These are phyloP conservation scores for Mycena kentingensis DNA, from an alignment of 768 basidiomycete genomes.

Conservation along the genomic window DNA sequence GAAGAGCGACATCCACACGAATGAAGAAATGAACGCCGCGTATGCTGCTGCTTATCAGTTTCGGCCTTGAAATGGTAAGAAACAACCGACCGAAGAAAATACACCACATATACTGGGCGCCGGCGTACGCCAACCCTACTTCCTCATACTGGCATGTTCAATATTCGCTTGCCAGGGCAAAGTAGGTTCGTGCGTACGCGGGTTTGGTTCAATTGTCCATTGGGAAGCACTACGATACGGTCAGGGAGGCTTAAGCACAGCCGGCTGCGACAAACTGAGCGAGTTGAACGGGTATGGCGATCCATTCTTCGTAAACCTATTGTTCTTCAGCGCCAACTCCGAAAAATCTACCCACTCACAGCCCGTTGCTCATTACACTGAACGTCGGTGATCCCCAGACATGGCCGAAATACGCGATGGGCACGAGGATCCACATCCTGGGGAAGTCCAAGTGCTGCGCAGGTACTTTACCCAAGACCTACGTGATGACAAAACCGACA, in stretches of 20 bases:
- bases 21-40: not conserved
- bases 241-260: not conserved
- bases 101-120: constrained; percentile 4
- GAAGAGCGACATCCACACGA: constrained; percentile 3
- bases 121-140: constrained; percentile 7
- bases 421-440: constrained; percentile 8
- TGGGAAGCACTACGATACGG: not conserved
- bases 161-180: not conserved
- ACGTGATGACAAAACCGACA: constrained; percentile 4
- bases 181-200: not conserved
- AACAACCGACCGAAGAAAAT: constrained; percentile 5
- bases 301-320: constrained; percentile 11
- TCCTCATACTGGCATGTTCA: not conserved
- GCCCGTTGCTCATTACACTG: constrained; percentile 6
- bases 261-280: not conserved
- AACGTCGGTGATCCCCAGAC: constrained; percentile 6
- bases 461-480: too few relatives aligned
- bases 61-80: too few relatives aligned
- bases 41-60: not conserved
- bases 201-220: constrained; percentile 1
- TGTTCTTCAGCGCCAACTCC: not conserved
- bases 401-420: constrained; percentile 6
- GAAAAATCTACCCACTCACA: too few relatives aligned
- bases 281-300: not conserved
- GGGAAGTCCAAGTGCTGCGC: not conserved